Percentiles rank a stretch among this genome's conserved stretches.
Evolutionary conservation across 2,329 filamentous ascomycete species (phyloP).

Genomic region (Claviceps humidiphila): DNA sequence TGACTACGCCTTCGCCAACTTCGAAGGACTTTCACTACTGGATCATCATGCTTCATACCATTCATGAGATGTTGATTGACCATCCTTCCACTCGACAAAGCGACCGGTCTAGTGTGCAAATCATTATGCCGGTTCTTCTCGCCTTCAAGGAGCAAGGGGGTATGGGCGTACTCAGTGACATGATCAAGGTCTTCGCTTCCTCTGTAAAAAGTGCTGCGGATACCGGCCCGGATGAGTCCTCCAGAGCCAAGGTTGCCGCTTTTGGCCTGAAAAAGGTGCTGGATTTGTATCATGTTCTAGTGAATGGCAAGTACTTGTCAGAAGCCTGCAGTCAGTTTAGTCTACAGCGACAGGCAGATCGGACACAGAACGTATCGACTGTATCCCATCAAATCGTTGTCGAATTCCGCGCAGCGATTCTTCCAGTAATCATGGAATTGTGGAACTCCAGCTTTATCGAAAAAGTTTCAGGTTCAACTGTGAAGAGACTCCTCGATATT

Average conservation of each 20-base stretch:
- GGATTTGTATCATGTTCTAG: slow-evolving; percentile 64
- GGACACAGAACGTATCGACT: slow-evolving; percentile 26
- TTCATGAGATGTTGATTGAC: slow-evolving; percentile 71
- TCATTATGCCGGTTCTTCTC: slow-evolving; percentile 65
- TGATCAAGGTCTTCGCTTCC: slow-evolving; percentile 52
- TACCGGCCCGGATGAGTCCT: slow-evolving; percentile 33
- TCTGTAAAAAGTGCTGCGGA: slow-evolving; percentile 16
- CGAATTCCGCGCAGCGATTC: slow-evolving; percentile 67
- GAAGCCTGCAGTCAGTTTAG: slow-evolving; percentile 54
- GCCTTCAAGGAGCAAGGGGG: slow-evolving; percentile 77
- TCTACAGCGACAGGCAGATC: slow-evolving; percentile 28
- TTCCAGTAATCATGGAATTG: slow-evolving; percentile 62
- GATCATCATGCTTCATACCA: slow-evolving; percentile 64
- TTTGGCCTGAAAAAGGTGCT: slow-evolving; percentile 69
- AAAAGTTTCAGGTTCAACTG: slow-evolving; percentile 61
- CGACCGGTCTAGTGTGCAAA: slow-evolving; percentile 36
- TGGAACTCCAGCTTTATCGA: slow-evolving; percentile 82
- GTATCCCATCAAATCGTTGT: slow-evolving; percentile 65
- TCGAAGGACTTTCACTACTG: slow-evolving; percentile 64
- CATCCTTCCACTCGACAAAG: slow-evolving; percentile 33
- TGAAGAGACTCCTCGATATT: slow-evolving; percentile 72
- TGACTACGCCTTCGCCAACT: slow-evolving; percentile 31
- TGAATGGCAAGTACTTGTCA: slow-evolving; percentile 64
- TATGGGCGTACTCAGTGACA: slow-evolving; percentile 56
- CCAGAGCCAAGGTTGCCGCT: slow-evolving; percentile 34